These are phyloP conservation scores for Phytophthora pluvialis DNA, from an alignment of 352 stramenopile species.

Conservation along the genomic window DNA sequence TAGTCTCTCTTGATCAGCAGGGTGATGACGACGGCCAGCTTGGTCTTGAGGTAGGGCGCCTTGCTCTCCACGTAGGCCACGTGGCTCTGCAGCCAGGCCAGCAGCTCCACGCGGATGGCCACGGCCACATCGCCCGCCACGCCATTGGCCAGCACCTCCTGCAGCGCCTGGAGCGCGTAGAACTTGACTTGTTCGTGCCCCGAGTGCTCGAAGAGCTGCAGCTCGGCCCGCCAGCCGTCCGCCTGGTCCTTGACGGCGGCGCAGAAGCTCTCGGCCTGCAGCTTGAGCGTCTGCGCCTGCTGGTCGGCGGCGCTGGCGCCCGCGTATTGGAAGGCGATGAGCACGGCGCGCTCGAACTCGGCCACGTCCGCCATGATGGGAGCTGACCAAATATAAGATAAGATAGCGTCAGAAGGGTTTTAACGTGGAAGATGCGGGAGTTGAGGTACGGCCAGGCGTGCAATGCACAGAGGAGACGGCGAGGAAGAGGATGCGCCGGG, in stretches of 20 bases:
- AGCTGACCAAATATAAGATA: background rate
- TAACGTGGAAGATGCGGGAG: background rate
- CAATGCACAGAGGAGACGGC: slow-evolving; percentile 6
- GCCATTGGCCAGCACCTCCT: slow-evolving; percentile 57
- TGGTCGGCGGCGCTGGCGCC: slow-evolving; percentile 52
- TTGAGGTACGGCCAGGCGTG: background rate
- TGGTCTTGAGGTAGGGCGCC: slow-evolving; percentile 86
- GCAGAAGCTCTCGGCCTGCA: slow-evolving; percentile 77
- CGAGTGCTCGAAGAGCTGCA: slow-evolving; percentile 76
- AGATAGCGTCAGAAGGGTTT: slow-evolving; percentile 6
- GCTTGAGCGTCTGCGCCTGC: slow-evolving; percentile 67
- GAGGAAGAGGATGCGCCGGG: background rate
- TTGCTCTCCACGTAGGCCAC: slow-evolving; percentile 64
- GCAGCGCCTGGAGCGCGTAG: slow-evolving; percentile 79
- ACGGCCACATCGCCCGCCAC: slow-evolving; percentile 52
- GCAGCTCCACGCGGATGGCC: slow-evolving; percentile 59
- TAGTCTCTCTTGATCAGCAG: slow-evolving; percentile 91
- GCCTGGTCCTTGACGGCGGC: slow-evolving; percentile 53
- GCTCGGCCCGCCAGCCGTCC: slow-evolving; percentile 60
- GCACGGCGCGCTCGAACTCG: slow-evolving; percentile 80
- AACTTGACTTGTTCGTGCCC: slow-evolving; percentile 84
- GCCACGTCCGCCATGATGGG: slow-evolving; percentile 38
- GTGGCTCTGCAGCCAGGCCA: slow-evolving; percentile 70
- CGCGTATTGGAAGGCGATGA: slow-evolving; percentile 85
- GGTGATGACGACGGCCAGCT: slow-evolving; percentile 82